phyloP scores from a whole-genome alignment of 495 filamentous ascomycete species.

The Penicillium maclennaniae region DNA sequence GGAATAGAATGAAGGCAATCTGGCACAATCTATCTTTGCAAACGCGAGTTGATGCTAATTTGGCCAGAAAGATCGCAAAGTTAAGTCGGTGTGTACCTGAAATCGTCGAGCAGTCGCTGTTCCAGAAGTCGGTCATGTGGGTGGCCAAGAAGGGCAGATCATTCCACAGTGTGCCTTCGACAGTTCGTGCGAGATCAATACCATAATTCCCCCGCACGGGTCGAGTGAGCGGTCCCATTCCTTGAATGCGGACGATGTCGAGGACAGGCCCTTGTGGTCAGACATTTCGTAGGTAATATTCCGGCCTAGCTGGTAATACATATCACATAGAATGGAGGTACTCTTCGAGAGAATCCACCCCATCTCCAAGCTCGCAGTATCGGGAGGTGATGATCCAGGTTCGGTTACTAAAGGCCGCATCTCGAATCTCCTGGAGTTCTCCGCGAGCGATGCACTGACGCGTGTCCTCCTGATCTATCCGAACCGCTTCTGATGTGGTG shows the following conservation, averaged over 20 bases:
- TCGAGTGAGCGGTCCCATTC: slow-evolving; percentile 16
- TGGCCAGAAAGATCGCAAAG: slow-evolving; percentile 18
- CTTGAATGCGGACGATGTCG: slow-evolving; percentile 23
- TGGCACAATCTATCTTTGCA: slow-evolving; percentile 16
- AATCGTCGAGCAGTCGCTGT: slow-evolving; percentile 9
- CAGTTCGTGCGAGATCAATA: slow-evolving; percentile 17
- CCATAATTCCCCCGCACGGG: slow-evolving; percentile 6
- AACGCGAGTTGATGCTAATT: slow-evolving; percentile 17
- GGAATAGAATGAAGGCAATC: slow-evolving; percentile 18
- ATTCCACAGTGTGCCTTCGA: slow-evolving; percentile 19
- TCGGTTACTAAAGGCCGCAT: slow-evolving; percentile 11
- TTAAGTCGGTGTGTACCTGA: slow-evolving; percentile 18
- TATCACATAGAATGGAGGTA: slow-evolving; percentile 19
- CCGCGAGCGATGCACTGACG: slow-evolving; percentile 12
- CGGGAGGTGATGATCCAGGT: slow-evolving; percentile 12
- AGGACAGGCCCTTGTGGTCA: slow-evolving; percentile 18
- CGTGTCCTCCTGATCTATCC: slow-evolving; percentile 6
- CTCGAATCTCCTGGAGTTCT: slow-evolving; percentile 14
- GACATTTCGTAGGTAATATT: slow-evolving; percentile 10
- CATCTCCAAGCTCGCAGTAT: slow-evolving; percentile 20
- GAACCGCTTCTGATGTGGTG: neutral
- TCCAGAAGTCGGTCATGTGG: slow-evolving; percentile 19
- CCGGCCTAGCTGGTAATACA: slow-evolving; percentile 17
- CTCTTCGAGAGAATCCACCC: slow-evolving; percentile 14
- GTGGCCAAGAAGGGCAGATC: slow-evolving; percentile 20